Evolutionary conservation across 2,329 filamentous ascomycete genomes (phyloP), one percentile per base, ranked within the genome.

Genomic region (Furcasterigmium furcatum): DNA sequence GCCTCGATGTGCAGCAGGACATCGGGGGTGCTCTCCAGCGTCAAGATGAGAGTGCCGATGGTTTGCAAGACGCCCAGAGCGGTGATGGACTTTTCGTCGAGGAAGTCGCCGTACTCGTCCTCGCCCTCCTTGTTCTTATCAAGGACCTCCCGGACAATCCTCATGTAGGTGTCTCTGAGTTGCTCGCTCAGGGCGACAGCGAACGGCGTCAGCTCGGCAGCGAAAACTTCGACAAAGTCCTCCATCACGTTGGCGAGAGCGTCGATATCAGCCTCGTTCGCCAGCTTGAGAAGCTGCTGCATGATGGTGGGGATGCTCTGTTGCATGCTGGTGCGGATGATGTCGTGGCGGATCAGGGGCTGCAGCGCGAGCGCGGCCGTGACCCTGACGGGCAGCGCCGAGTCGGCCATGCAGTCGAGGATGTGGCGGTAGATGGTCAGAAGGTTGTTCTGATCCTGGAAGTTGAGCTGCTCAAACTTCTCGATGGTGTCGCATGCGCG

Each of bases 221-320:
- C 92, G 62, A 99, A 99, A 3, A 97, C 91, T 66, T 99, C 94
- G 38, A 99, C 94, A 62, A 99, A 99, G 62, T 99, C 94, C 68
- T 99, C 94, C 94, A 99, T 99, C 32, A 99, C 94, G 60, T 97
- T 97, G 19, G 94, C 92, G 34, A 99, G 76, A 5, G 94, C 91
- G 66, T 99, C 94, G 40, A 99, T 92, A 62, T 99, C 94, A 47
- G 95, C 94, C 68, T 99, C 94, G 61, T 99, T 99, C 22, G 94
- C 92, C 46, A 99, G 75, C 72, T 97, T 97, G 45, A 99, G 77
- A 13, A 99, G 79, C 68, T 99, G 92, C 70, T 97, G 95, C 94
- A 99, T 99, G 60, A 99, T 97, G 59, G 95, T 95, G 14, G 94
- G 91, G 55, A 99, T 99, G 64, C 91, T 96, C 60, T 91, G 84